Base-by-base conservation (phyloP, 768 basidiomycete genomes). In the Agaricus sinodeliciosus region DNA sequence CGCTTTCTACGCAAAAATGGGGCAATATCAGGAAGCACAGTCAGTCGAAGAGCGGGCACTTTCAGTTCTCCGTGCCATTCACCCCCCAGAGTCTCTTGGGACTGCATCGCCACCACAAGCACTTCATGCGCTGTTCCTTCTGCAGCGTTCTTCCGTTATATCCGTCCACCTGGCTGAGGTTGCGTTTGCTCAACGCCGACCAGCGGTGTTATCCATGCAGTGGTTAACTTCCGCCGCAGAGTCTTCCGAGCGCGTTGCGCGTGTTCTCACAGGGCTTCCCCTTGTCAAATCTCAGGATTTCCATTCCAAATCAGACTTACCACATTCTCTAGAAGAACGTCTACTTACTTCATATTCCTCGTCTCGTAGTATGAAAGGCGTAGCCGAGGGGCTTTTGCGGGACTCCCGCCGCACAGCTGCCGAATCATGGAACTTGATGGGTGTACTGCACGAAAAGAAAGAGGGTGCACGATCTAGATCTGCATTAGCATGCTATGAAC, bases 101-200 rank as follows among this genome's bases (percentile, higher is more conserved):
- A 59, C 73, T 4, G 63, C 74, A 22, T 72, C 85, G 9, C 72
- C 80, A 9, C 76, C 84, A 5, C 78, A 85, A 50, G 71, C 74
- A 4, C 73, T 90, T 36, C 88, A 90, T 62, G 67, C 72, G 0
- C 65, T 87, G 5, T 87, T 78, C 58, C 67, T 90, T 40, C 75
- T 87, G 26, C 87, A 90, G 55, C 83, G 86, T 37, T 80, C 85
- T 13, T 80, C 88, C n/a, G 69, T 90, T 9, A 67, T 90, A 43
- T 82, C 82, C 12, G 72, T 85, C 11, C 88, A 90, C 60, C 78
- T 81, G 12, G 87, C 85, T 0, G 86, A 90, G 66, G 85, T 90
- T 9, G 67, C 80, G 9, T 75, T 82, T 60, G 82, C 81, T 60
- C 72, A 66, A 56, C 65, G 60, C 22, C 56, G 64, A 13, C 70